A percentile compares a stretch with the other conserved stretches of the same genome.
Evolutionary conservation across 1,284 basidiomycete species (phyloP).

Genomic region (Hemileccinum hortonii): DNA sequence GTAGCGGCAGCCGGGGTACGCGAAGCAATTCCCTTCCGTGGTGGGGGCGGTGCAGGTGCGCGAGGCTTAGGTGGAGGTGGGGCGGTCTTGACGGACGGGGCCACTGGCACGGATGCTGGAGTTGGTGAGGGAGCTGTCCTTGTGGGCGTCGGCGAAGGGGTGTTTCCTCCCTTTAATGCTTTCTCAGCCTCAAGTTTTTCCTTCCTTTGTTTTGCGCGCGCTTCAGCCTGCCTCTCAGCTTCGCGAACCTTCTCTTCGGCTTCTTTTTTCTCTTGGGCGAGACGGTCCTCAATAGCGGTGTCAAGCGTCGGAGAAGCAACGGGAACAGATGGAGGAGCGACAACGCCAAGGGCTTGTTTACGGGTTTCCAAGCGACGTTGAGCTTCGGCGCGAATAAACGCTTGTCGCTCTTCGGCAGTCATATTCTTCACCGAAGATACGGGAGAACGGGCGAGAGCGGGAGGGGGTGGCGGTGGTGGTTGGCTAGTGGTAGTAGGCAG

Average conservation of each 20-base stretch:
- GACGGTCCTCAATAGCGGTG: slow-evolving; percentile 75
- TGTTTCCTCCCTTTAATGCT: slow-evolving; percentile 50
- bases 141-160: slow-evolving; percentile 33
- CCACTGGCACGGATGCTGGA: slow-evolving; percentile 34
- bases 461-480: slow-evolving; percentile 45
- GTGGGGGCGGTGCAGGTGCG: slow-evolving; percentile 49
- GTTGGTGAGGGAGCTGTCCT: slow-evolving; percentile 36
- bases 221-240: slow-evolving; percentile 77
- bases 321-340: slow-evolving; percentile 48
- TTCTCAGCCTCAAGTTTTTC: slow-evolving; percentile 71
- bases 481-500: slow-evolving; percentile 43
- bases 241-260: slow-evolving; percentile 76
- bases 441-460: slow-evolving; percentile 52
- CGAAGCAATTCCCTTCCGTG: slow-evolving; percentile 33
- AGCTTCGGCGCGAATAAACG: slow-evolving; percentile 81
- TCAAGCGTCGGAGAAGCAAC: slow-evolving; percentile 55
- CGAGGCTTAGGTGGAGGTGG: slow-evolving; percentile 34
- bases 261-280: slow-evolving; percentile 82
- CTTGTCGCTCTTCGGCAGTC: slow-evolving; percentile 82
- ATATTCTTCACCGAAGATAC: slow-evolving; percentile 66
- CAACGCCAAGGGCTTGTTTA: slow-evolving; percentile 82
- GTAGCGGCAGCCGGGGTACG: slow-evolving; percentile 26
- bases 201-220: slow-evolving; percentile 66
- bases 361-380: slow-evolving; percentile 84
- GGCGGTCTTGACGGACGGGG: slow-evolving; percentile 28